Conservation (phyloP, 2,329 filamentous ascomycete genomes). For the Cordyceps tenuipes region DNA sequence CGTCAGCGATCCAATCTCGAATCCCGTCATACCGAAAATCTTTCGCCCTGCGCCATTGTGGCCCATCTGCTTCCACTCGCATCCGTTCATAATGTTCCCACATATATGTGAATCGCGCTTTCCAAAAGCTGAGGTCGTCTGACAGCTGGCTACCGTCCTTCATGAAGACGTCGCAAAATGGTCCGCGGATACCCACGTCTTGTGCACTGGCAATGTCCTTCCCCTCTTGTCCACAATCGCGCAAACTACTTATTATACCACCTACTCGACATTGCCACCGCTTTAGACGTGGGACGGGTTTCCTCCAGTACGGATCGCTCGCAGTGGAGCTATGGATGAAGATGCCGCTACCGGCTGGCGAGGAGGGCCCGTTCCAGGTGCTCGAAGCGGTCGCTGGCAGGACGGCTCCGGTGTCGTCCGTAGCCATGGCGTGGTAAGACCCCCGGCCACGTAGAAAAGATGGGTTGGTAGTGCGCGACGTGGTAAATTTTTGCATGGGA, state of each 20-base stretch:
- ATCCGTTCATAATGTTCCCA: background rate
- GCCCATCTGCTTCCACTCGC: too few species aligned
- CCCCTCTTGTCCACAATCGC: background rate
- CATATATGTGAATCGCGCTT: background rate
- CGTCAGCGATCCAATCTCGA: background rate
- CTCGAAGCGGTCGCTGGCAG: background rate
- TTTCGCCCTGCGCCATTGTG: too few species aligned
- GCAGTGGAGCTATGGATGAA: background rate
- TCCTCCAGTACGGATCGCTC: background rate
- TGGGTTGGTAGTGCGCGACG: background rate
- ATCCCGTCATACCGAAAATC: background rate
- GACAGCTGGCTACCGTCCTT: background rate
- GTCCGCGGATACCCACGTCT: background rate
- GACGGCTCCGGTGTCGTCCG: background rate
- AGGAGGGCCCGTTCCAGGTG: background rate
- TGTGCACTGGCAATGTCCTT: background rate
- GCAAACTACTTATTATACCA: fast-evolving
- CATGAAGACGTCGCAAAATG: background rate
- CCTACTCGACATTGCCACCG: fast-evolving
- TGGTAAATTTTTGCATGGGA: too few species aligned
- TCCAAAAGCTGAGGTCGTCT: background rate
- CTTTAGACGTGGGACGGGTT: background rate
- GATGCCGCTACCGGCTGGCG: background rate
- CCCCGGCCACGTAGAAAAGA: background rate
- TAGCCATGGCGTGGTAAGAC: background rate